A percentile compares a stretch with the other conserved stretches of the same genome.
Evolutionary conservation across 495 filamentous ascomycete genomes (phyloP).

Genomic region (Oidiodendron maius): DNA sequence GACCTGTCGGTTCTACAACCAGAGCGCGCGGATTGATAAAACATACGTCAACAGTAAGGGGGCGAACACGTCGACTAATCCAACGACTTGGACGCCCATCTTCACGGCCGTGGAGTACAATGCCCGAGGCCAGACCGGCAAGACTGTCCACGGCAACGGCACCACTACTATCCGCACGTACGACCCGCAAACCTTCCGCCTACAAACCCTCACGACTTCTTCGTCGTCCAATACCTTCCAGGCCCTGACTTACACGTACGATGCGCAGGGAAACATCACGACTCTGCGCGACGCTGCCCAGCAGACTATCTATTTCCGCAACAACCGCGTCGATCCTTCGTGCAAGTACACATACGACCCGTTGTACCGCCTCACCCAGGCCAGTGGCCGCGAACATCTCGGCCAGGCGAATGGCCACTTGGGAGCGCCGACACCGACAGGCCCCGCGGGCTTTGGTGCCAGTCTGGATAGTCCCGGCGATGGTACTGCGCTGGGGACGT

Average conservation of each 20-base stretch:
- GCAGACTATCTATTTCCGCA: slow-evolving; percentile 25
- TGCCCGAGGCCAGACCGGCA: neutral
- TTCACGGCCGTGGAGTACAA: slow-evolving; percentile 15
- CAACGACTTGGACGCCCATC: slow-evolving; percentile 2
- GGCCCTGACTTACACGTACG: slow-evolving; percentile 25
- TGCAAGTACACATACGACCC: slow-evolving; percentile 30
- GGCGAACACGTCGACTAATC: neutral
- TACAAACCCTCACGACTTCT: neutral
- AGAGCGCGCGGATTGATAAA: neutral
- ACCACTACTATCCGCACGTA: neutral
- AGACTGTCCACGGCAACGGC: neutral
- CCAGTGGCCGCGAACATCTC: slow-evolving; percentile 29
- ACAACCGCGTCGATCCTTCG: slow-evolving; percentile 15
- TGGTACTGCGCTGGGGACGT: neutral
- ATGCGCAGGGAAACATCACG: slow-evolving; percentile 20
- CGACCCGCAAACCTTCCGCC: neutral
- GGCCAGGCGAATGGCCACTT: slow-evolving; percentile 4
- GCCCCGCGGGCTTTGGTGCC: neutral
- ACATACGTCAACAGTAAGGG: neutral
- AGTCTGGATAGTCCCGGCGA: neutral
- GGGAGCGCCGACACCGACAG: neutral
- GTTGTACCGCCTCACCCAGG: slow-evolving; percentile 24
- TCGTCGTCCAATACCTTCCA: slow-evolving; percentile 18
- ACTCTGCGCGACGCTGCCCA: slow-evolving; percentile 21
- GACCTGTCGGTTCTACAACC: neutral